Evolutionary conservation across 2,329 filamentous ascomycete genomes (phyloP), one percentile per base, ranked within the genome.

Genomic region (Hypoxylon rubiginosum): DNA sequence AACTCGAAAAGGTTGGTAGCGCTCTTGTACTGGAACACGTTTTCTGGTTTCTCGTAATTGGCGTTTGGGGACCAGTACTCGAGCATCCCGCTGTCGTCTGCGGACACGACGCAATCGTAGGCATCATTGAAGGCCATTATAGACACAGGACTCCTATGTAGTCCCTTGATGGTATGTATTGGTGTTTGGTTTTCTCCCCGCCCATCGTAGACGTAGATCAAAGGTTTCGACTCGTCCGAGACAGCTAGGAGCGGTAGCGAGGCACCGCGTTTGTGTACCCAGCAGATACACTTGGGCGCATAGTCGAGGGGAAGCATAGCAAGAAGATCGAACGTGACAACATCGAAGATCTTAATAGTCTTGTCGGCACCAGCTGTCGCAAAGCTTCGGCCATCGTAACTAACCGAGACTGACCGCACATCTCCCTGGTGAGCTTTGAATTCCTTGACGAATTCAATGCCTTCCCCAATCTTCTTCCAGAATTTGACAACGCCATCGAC

Each of bases 401-500:
- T 98, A 68, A 92, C 91, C 39, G 90, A 96, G 48, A 96, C 92
- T 28, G 91, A 91, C 66, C 85, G 89, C 75, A 98, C 93, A 76
- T 97, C 93, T 55, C 93, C 92, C 62, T 87, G 85, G 80, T 99
- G 97, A 7, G 96, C 94, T 76, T 90, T 91, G 82, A 97, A 99
- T 81, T 99, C 94, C 81, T 99, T 99, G 57, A 98, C 95, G 76
- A 99, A 99, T 81, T 99, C 97, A 63, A 99, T 92, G 0, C 93
- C 93, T 34, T 92, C 90, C 1, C 89, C 90, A 69, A 92, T 88
- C 82, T 99, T 99, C 83, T 99, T 99, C 96, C 96, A 99, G 79
- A 99, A 99, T 80, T 99, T 99, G 72, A 98, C 95, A 0, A 95
- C 91, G n/a, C 97, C 97, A 77, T 99, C 96, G 46, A 92, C 82